A percentile compares a stretch with the other conserved stretches of the same genome.
Conservation (phyloP, 805 yeast genomes). For the Candida ipomoeae region DNA sequence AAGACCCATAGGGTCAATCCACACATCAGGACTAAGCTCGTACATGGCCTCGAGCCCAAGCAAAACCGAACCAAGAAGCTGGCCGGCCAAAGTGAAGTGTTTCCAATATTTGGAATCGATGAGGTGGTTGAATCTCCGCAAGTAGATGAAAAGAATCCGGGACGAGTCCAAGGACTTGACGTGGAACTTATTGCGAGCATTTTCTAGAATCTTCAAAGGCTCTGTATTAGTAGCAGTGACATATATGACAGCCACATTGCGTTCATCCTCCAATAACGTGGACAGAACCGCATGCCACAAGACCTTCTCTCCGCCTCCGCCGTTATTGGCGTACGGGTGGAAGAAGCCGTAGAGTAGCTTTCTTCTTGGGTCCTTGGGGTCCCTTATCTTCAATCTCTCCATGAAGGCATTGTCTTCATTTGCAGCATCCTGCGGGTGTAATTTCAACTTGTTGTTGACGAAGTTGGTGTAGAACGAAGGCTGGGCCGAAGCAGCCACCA, state of each 20-base stretch:
- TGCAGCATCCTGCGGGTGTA: conserved; percentile 26
- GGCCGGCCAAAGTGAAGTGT: conserved; percentile 77
- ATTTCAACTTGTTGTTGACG: conserved; percentile 33
- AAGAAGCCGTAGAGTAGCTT: conserved; percentile 71
- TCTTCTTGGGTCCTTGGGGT: conserved; percentile 36
- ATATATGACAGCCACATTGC: conserved; percentile 64
- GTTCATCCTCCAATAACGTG: conserved; percentile 48
- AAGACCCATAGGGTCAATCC: conserved; percentile 91
- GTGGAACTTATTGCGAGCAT: conserved; percentile 54
- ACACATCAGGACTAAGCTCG: conserved; percentile 76
- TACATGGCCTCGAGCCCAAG: conserved; percentile 68
- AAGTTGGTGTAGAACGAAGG: conserved; percentile 40
- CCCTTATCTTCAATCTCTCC: conserved; percentile 27
- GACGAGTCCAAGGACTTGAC: conserved; percentile 41
- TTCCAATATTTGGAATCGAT: conserved; percentile 77
- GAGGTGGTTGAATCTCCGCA: conserved; percentile 47
- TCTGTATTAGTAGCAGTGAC: conserved; percentile 57
- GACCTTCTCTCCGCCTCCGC: conserved; percentile 98
- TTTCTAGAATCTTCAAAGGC: conserved; percentile 46
- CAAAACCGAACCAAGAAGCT: conserved; percentile 73
- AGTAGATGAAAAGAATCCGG: conserved; percentile 59
- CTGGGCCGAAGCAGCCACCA: conserved; percentile 30
- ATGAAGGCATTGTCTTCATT: conserved; percentile 22
- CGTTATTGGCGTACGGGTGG: conserved; percentile 94
- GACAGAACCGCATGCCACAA: conserved; percentile 88